Base-by-base conservation (phyloP, 2,329 filamentous ascomycete species). In the Ophiosphaerella narmari region DNA sequence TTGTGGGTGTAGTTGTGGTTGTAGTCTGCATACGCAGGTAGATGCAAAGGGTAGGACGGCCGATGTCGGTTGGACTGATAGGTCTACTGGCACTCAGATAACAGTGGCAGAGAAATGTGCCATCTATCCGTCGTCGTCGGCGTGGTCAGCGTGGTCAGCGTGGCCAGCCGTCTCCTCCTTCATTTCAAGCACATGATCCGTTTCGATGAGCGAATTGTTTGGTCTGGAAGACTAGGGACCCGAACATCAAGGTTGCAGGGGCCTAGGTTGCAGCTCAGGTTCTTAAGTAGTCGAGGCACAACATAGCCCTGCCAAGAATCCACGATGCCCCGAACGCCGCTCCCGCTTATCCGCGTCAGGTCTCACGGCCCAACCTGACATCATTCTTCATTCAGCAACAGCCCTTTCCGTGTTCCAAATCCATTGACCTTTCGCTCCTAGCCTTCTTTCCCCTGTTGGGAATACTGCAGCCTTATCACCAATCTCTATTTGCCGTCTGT, bases 251-350 rank as follows among this genome's bases (percentile, higher is more conserved):
- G 2, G 11, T 6, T 2, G 26, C 5, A 29, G 26, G 26, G 3
- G 26, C 2, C 26, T 29, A 8, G 26, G 26, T 11, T 29, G 26
- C 11, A 39, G 42, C 49, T 45, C 55, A 47, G 46, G 51, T 47
- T 42, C 39, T n/a, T 34, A 36, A 13, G 26, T 26, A 31, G 39
- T 14, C 6, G 41, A 42, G 39, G 35, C 50, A 26, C 11, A 34
- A 16, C 39, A 32, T 52, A 53, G 57, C 55, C 56, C 55, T 65
- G 58, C 56, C 55, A 53, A 56, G 54, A 41, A 35, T 31, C 13
- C 45, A 46, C 51, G 47, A 55, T 53, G 51, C 39, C 35, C 18
- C 26, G 26, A 43, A 50, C 52, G 55, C 55, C 52, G 53, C 52
- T 57, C 53, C 56, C 58, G 53, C 51, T 16, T 23, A 51, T 52